These are phyloP conservation scores for Amoebophrya sp. DNA, from an alignment of 169 alveolate genomes.

Conservation along the genomic window DNA sequence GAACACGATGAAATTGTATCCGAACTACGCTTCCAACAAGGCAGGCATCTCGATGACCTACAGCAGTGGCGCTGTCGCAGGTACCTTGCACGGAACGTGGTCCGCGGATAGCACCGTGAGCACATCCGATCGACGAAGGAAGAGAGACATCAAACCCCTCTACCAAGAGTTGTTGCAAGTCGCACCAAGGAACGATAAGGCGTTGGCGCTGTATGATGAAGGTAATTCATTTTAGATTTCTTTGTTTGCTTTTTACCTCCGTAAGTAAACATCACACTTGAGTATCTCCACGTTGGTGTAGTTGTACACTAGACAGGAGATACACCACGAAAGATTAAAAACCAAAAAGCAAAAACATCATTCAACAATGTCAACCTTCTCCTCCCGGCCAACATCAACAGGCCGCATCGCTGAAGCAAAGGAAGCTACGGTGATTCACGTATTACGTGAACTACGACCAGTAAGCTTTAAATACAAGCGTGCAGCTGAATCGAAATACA, in stretches of 20 bases:
- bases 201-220: background rate
- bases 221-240: background rate
- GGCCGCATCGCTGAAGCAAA: background rate
- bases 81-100: constrained; percentile 30
- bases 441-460: constrained; percentile 21
- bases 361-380: background rate
- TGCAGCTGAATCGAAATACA: background rate
- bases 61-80: background rate
- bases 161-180: background rate
- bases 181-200: constrained; percentile 14
- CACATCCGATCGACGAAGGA: background rate
- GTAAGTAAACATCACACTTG: background rate
- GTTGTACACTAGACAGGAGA: background rate
- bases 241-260: background rate
- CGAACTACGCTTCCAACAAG: background rate
- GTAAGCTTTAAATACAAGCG: background rate
- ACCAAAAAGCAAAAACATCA: background rate
- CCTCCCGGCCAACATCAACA: background rate
- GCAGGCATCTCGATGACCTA: background rate
- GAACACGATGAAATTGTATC: background rate
- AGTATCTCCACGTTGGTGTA: background rate
- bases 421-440: constrained; percentile 13
- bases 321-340: background rate
- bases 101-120: constrained; percentile 25
- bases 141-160: constrained; percentile 31